A percentile compares a stretch with the other conserved stretches of the same genome.
Conservation (phyloP, 345 rosid genomes). For the Eucalyptus rudis region DNA sequence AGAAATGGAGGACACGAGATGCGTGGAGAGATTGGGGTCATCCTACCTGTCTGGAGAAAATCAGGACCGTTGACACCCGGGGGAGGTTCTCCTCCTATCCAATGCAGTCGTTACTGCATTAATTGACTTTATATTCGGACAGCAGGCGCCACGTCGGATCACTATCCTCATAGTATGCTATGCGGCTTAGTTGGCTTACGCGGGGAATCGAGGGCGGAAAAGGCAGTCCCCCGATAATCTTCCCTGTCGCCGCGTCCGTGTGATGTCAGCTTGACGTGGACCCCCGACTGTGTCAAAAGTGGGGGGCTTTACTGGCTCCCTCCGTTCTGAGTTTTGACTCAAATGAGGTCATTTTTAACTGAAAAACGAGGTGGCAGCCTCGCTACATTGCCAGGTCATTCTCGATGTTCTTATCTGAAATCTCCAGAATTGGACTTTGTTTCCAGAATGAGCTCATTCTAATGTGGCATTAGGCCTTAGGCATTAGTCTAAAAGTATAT, state of each 20-base stretch:
- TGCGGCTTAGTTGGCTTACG: not conserved
- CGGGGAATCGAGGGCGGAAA: not conserved
- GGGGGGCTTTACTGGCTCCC: not conserved
- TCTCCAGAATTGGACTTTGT: not conserved
- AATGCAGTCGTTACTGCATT: not conserved
- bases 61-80: not conserved
- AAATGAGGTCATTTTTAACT: not conserved
- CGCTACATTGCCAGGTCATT: not conserved
- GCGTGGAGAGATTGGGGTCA: not conserved
- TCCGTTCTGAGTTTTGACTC: not conserved
- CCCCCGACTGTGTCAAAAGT: not conserved
- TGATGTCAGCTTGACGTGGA: not conserved
- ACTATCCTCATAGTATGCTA: not conserved
- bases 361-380: not conserved
- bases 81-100: not conserved
- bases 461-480: not conserved
- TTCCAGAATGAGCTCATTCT: not conserved
- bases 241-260: not conserved
- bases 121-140: not conserved
- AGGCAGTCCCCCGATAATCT: not conserved
- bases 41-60: not conserved
- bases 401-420: not conserved
- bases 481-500: not conserved
- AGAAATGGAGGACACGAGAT: not conserved
- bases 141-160: not conserved